A percentile compares a stretch with the other conserved stretches of the same genome.
Evolutionary conservation across 108 stramenopile genomes (phyloP).

Genomic region (Epithemia pelagica): DNA sequence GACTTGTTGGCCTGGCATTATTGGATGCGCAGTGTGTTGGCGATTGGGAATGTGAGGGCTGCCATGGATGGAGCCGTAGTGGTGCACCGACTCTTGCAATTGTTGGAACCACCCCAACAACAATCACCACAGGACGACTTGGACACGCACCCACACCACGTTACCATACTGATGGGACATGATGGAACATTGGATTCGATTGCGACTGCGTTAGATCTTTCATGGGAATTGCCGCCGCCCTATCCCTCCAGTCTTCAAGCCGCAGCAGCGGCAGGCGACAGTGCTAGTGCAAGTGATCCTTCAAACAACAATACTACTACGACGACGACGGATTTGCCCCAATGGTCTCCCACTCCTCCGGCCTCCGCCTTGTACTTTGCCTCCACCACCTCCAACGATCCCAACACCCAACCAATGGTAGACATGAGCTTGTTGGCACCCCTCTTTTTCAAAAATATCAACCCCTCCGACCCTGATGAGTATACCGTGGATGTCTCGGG

Average conservation of each 20-base stretch:
- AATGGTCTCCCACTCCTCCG: not conserved
- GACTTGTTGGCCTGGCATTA: constrained; percentile 23
- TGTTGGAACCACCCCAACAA: not conserved
- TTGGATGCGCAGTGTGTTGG: constrained; percentile 18
- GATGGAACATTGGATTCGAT: not conserved
- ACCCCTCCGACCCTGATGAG: not conserved
- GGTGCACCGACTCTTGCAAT: constrained; percentile 11
- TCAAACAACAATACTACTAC: not conserved
- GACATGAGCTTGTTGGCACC: not conserved
- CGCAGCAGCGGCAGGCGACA: not conserved
- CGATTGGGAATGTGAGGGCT: constrained; percentile 13
- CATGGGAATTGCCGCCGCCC: not conserved
- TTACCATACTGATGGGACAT: not conserved
- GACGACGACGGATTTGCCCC: not conserved
- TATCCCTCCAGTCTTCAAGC: not conserved
- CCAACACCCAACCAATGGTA: too few relatives aligned
- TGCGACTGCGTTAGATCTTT: not conserved
- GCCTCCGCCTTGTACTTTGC: not conserved
- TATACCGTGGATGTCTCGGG: not conserved
- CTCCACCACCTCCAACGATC: not conserved
- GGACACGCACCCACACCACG: too few relatives aligned
- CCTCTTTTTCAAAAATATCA: too few relatives aligned
- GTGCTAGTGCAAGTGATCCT: not conserved
- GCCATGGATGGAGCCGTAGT: constrained; percentile 14
- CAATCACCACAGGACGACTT: too few relatives aligned